Evolutionary conservation across 148 eudicot species (phyloP), one percentile per base, ranked within the genome.

Genomic region (Limonium bicolor): DNA sequence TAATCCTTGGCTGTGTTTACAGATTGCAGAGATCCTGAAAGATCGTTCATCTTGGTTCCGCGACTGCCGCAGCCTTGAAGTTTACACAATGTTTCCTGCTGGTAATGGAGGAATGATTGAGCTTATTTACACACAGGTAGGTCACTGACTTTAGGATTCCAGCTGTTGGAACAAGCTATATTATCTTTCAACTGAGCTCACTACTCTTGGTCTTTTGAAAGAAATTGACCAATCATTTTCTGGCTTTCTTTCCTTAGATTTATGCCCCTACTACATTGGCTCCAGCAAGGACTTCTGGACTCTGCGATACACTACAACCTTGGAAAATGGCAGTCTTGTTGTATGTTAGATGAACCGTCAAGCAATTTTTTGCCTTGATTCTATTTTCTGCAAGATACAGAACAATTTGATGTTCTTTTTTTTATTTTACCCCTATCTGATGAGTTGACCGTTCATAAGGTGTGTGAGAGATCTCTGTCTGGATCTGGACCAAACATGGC

Each of bases 31-130:
- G 80, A 80, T 83, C 66, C 94, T 88, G 34, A 88, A 83, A 77
- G 97, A 88, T 63, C 97, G 97, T 45, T 78, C 79, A 41, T 72
- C 75, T 61, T 88, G 97, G 94, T 83, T 74, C 68, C 97, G 97
- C 25, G 97, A 88, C 43, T 88, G 97, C 51, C 94, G 97, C 73
- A 83, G 70, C 73, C 78, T 83, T 30, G 94, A 88, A 63, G 79
- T 83, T 39, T 74, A 66, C 59, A 83, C 94, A 15, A 68, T 83
- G 75, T 65, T 83, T 56, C 94, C 92, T 53, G 74, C 86, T 54
- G 92, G 92, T 47, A 83, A 73, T 72, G 94, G 97, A 32, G 97
- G 92, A 56, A 83, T 92, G 21, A 80, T 88, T 46, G 97, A 88
- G 60, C 87, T 88, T 46, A 29, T 83, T 51, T 80, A 83, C 60